phyloP scores from a whole-genome alignment of 2,329 filamentous ascomycete genomes.

The Pyrenochaeta sp. region DNA sequence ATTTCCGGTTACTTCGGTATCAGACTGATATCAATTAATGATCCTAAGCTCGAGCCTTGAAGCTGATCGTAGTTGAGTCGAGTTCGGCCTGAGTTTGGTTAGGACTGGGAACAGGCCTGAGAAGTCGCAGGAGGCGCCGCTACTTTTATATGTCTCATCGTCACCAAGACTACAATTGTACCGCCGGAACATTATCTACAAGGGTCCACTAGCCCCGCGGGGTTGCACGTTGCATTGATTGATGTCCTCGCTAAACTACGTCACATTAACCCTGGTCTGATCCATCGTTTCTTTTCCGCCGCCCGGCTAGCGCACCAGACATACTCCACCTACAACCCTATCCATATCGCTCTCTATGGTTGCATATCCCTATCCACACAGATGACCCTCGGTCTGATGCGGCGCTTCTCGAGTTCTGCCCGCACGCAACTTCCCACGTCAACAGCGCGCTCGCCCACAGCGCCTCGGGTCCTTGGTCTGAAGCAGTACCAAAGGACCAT shows the following conservation, averaged over 20 bases:
- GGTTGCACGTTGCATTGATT: neutral
- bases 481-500: slow-evolving; percentile 46
- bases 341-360: slow-evolving; percentile 37
- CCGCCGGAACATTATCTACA: slow-evolving; percentile 17
- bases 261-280: slow-evolving; percentile 23
- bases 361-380: slow-evolving; percentile 36
- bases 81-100: neutral
- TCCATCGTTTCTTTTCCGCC: slow-evolving; percentile 17
- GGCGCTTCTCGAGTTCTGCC: slow-evolving; percentile 55
- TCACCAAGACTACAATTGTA: slow-evolving; percentile 6
- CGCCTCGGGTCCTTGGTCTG: slow-evolving; percentile 39
- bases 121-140: neutral
- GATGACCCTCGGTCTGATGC: slow-evolving; percentile 57
- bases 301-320: slow-evolving; percentile 14
- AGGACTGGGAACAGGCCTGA: neutral
- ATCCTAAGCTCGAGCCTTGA: neutral
- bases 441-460: slow-evolving; percentile 30
- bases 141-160: slow-evolving; percentile 21
- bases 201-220: slow-evolving; percentile 1
- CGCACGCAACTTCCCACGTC: slow-evolving; percentile 41
- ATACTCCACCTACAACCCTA: slow-evolving; percentile 12
- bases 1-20: neutral
- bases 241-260: slow-evolving; percentile 23
- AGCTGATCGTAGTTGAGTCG: neutral
- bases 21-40: neutral